Base-by-base conservation (phyloP, 2,329 filamentous ascomycete genomes). In the Sporothrix luriei region DNA sequence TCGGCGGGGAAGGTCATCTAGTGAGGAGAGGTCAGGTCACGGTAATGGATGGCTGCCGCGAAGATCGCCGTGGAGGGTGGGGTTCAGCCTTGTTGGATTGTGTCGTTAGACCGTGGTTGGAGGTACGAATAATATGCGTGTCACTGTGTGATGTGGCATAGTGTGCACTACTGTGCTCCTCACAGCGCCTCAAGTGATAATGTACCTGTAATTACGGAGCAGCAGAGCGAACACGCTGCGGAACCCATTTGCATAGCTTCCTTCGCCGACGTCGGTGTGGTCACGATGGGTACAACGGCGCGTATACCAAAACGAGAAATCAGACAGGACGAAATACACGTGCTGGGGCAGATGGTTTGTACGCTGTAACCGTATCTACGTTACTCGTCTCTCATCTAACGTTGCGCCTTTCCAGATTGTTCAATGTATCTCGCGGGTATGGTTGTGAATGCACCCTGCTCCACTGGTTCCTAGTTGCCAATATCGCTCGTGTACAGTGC, bases 1-100 rank as follows among this genome's bases (percentile, higher is more conserved):
- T 21, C 7, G 19, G 13, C n/a, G 14, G 57, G 21, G 57, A 62
- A 62, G 55, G 29, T n/a, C 26, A 21, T 24, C 38, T 33, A 24
- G 43, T 29, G 26, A 65, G 26, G 43, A 54, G 49, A 52, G 51
- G 51, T 54, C n/a, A 54, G 55, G 55, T 61, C 33, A 46, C 38
- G 38, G 57, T 24, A 62, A 46, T 46, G 38, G 57, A 24, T 62
- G 57, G 21, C 21, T 26, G 57, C 57, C 38, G 38, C 16, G 43
- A 66, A 52, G 62, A 52, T 66, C 62, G 62, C 29, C 62, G 40
- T 11, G 14, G 46, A 66, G 52, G 62, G 62, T 52, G 62, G 62
- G 62, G 62, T 51, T 51, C 46, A 65, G 62, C 62, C 48, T 66
- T 54, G 62, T 40, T 51, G 62, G 43, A 64, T 3, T 49, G 40